Percentiles rank a stretch among this genome's conserved stretches.
Evolutionary conservation across 768 basidiomycete genomes (phyloP).

Genomic region (Lyophyllum decastes): DNA sequence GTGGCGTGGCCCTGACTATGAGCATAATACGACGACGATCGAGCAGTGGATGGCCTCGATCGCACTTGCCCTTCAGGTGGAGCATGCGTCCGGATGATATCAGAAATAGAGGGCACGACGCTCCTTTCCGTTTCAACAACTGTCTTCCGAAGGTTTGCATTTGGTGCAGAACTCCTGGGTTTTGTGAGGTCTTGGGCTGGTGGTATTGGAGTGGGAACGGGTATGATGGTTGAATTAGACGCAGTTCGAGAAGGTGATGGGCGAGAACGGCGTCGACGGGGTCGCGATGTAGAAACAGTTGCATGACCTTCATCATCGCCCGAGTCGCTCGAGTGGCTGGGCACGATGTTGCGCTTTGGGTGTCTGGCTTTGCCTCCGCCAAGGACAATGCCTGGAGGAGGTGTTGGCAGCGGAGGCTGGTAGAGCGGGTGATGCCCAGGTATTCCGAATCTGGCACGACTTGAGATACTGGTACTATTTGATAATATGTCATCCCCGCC

Average conservation of each 20-base stretch:
- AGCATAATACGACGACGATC: conserved; percentile 49
- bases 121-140: conserved; percentile 39
- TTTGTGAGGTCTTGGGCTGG: conserved; percentile 2
- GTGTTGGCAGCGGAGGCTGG: conserved; percentile 81
- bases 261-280: conserved; percentile 35
- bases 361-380: conserved; percentile 48
- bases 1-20: conserved; percentile 48
- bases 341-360: conserved; percentile 27
- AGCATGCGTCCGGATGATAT: conserved; percentile 82
- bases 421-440: conserved; percentile 72
- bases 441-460: conserved; percentile 56
- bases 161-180: conserved; percentile 5
- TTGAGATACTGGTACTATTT: conserved; percentile 39
- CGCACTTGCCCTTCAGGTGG: conserved; percentile 57
- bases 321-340: conserved; percentile 44
- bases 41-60: conserved; percentile 43
- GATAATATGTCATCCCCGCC: conserved; percentile 60
- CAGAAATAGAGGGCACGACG: conserved; percentile 79
- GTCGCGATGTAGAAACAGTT: conserved; percentile 25
- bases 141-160: conserved; percentile 12
- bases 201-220: conserved; percentile 17
- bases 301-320: conserved; percentile 46
- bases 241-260: conserved; percentile 30
- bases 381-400: conserved; percentile 77
- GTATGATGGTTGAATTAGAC: conserved; percentile 23